A percentile compares a stretch with the other conserved stretches of the same genome.
These are phyloP conservation scores for Calendula officinalis DNA, from an alignment of 129 eudicot species.

Conservation along the genomic window DNA sequence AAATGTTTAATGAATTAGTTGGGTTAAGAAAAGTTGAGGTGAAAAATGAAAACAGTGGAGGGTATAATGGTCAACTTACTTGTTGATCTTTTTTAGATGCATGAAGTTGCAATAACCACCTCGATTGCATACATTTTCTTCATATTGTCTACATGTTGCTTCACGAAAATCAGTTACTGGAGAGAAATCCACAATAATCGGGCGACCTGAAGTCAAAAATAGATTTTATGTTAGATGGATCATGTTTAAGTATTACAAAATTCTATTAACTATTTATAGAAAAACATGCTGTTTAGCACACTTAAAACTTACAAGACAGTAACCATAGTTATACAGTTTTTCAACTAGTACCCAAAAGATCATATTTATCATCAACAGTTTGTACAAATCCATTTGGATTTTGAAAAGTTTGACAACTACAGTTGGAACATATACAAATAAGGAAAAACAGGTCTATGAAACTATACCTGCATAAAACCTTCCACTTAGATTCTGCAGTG, in stretches of 20 bases:
- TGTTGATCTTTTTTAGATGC: conserved; percentile 83
- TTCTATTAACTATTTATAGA: neutral
- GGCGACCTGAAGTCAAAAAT: conserved; percentile 47
- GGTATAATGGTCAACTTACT: conserved; percentile 31
- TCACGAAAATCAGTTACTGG: conserved; percentile 92
- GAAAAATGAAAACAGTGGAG: neutral
- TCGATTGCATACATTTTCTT: conserved; percentile 75
- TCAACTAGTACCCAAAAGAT: no score
- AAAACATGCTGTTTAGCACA: no score
- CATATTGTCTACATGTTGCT: conserved; percentile 86
- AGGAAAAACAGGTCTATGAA: no score
- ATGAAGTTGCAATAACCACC: conserved; percentile 89
- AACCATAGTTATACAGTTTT: no score
- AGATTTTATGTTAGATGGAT: conserved; percentile 6
- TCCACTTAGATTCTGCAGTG: conserved; percentile 81
- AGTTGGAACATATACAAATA: neutral
- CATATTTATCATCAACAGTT: no score
- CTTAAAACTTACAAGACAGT: no score
- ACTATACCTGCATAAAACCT: conserved; percentile 79
- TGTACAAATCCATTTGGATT: no score
- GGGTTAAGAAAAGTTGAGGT: neutral
- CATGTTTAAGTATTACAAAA: neutral
- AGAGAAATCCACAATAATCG: conserved; percentile 86
- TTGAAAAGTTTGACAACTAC: no score
- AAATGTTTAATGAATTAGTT: conserved; percentile 1